Evolutionary conservation across 352 stramenopile genomes (phyloP), one percentile per base, ranked within the genome.

Genomic region (Pythium pectinolyticum): DNA sequence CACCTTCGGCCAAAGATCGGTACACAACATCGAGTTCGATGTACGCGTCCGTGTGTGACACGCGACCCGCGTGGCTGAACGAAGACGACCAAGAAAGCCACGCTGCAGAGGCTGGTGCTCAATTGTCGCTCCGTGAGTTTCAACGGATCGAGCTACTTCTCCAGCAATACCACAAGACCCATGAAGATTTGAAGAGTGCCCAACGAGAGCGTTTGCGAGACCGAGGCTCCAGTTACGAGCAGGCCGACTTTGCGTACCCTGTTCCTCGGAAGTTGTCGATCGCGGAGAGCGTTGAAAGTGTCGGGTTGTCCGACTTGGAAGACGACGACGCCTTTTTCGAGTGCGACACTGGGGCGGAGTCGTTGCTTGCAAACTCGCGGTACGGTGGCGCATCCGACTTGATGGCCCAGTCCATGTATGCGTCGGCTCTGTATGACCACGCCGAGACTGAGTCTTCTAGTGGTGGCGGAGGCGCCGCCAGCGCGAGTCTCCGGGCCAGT

Each of bases 241-340:
- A 58, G 14, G 64, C 57, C n/a, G 67, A 74, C 10, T 76, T 73
- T 3, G 61, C 64, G 15, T 72, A 74, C 46, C 35, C 55, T 34
- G 72, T 77, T n/a, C 63, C 58, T 15, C 67, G 82, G 15, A 84
- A 82, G 35, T 47, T 92, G 43, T 95, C 86, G 24, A 69, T 71
- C 17, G 84, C 80, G 4, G 86, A 94, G 50, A 92, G 82, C 60
- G 82, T 94, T 9, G 86, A 94, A 50, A 93, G 82, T 37, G 76
- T 82, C 37, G 87, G 86, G 6, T 63, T 96, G 14, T 96, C 86
- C 2, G 87, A 96, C 53, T 56, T 96, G 37, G 87, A 96, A 40
- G 81, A 90, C 19, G 86, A 95, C 22, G 82, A 91, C 15, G 80
- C 82, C 41, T 92, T 94, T 65, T 95, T 93, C 30, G 87, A 95